Evolutionary conservation across 768 basidiomycete genomes (phyloP).

Genomic region (Collybiopsis luxurians): DNA sequence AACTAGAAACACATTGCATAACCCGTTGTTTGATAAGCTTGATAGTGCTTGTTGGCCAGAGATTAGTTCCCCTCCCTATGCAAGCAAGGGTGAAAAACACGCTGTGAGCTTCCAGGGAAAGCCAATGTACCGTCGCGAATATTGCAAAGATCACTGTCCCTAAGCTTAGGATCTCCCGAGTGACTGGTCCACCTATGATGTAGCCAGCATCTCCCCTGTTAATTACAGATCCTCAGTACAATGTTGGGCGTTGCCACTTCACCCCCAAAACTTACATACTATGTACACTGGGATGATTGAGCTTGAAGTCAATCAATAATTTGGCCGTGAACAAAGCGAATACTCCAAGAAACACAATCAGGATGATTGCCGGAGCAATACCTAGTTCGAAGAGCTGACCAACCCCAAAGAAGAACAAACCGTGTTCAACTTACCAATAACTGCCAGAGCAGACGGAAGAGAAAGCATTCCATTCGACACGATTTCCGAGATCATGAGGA

Average conservation of each 20-base stretch:
- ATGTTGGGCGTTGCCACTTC: not conserved
- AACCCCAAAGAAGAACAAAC: not conserved
- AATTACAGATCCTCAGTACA: not conserved
- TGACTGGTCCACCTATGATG: slow-evolving; percentile 45
- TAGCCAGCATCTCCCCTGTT: slow-evolving; percentile 48
- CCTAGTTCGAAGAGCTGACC: slow-evolving; percentile 25
- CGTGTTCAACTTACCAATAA: slow-evolving; percentile 35
- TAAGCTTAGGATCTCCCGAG: slow-evolving; percentile 39
- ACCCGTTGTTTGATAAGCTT: slow-evolving; percentile 42
- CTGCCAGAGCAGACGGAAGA: slow-evolving; percentile 48
- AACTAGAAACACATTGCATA: slow-evolving; percentile 44
- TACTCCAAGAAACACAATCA: slow-evolving; percentile 50
- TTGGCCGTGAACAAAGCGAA: slow-evolving; percentile 53
- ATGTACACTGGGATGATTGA: slow-evolving; percentile 53
- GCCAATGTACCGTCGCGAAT: slow-evolving; percentile 33
- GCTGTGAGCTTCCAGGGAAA: no score
- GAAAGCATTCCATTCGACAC: slow-evolving; percentile 57
- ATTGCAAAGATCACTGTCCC: slow-evolving; percentile 54
- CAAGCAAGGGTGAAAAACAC: no score
- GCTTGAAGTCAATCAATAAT: slow-evolving; percentile 53
- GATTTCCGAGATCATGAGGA: slow-evolving; percentile 57
- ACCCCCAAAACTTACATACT: slow-evolving; percentile 35
- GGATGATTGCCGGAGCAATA: slow-evolving; percentile 47
- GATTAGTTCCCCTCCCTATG: slow-evolving; percentile 44
- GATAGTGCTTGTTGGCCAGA: slow-evolving; percentile 54